Conservation (phyloP, 805 yeast genomes). For the Millerozyma miso region DNA sequence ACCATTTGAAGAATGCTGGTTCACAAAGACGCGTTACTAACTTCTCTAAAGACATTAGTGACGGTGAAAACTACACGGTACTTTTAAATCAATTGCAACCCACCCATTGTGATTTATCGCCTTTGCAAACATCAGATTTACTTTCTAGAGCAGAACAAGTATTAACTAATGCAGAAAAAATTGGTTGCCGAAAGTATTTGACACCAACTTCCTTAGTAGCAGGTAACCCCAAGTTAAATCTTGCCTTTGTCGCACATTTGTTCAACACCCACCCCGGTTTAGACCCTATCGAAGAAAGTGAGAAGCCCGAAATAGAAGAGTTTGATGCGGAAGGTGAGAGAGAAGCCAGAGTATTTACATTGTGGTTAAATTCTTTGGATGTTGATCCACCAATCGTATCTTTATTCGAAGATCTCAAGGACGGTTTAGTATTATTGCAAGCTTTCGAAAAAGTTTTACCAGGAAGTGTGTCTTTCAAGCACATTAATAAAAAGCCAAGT, state of each 20-base stretch:
- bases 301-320: constrained; percentile 91
- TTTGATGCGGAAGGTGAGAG: constrained; percentile 99
- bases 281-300: constrained; percentile 89
- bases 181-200: constrained; percentile 89
- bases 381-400: constrained; percentile 93
- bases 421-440: constrained; percentile 82
- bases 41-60: constrained; percentile 83
- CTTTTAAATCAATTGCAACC: constrained; percentile 87
- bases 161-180: constrained; percentile 79
- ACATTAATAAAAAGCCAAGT: constrained; percentile 79
- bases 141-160: constrained; percentile 84
- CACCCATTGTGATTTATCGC: constrained; percentile 71
- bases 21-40: constrained; percentile 83
- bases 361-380: constrained; percentile 95
- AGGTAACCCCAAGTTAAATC: constrained; percentile 93
- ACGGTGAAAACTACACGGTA: constrained; percentile 93
- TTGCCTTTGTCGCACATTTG: constrained; percentile 95
- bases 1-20: constrained; percentile 88
- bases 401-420: constrained; percentile 90
- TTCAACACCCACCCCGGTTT: constrained; percentile 96
- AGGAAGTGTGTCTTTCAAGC: constrained; percentile 76
- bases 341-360: constrained; percentile 96
- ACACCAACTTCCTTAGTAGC: constrained; percentile 91
- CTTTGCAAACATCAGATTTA: constrained; percentile 74
- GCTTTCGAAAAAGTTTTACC: constrained; percentile 96